phyloP scores from a whole-genome alignment of 768 basidiomycete genomes.

The Podaxis sp. region DNA sequence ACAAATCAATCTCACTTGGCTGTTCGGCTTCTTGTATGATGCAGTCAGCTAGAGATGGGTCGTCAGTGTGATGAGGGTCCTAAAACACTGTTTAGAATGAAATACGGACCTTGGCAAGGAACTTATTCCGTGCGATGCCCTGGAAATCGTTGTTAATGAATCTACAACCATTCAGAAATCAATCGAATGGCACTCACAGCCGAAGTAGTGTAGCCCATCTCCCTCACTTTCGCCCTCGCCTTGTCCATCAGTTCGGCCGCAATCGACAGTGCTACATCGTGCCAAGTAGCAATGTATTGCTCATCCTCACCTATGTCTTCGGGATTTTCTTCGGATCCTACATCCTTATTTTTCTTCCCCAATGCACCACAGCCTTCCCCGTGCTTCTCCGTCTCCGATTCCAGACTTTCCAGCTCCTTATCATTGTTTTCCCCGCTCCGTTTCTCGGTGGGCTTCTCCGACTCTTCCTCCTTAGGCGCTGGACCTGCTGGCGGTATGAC shows the following conservation, averaged over 20 bases:
- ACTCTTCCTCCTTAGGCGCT: slow-evolving; percentile 3
- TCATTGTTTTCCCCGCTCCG: neutral
- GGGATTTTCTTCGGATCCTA: neutral
- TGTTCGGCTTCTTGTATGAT: slow-evolving; percentile 88
- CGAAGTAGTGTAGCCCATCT: slow-evolving; percentile 90
- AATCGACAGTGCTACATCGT: slow-evolving; percentile 86
- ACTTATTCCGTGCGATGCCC: slow-evolving; percentile 93
- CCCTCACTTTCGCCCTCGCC: slow-evolving; percentile 61
- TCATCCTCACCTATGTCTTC: slow-evolving; percentile 17
- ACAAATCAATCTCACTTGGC: slow-evolving; percentile 50
- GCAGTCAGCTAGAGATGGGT: slow-evolving; percentile 62
- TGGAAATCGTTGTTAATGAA: slow-evolving; percentile 20
- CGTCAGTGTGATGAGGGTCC: neutral
- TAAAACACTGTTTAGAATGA: neutral
- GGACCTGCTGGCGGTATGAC: slow-evolving; percentile 51
- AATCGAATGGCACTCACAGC: slow-evolving; percentile 50
- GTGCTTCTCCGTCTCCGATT: slow-evolving; percentile 2
- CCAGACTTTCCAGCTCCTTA: neutral
- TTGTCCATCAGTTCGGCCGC: slow-evolving; percentile 84
- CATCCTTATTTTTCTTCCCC: neutral
- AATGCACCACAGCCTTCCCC: neutral
- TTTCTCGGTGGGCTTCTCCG: neutral
- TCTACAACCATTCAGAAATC: neutral
- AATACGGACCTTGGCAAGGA: slow-evolving; percentile 76
- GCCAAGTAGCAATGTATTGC: slow-evolving; percentile 62